Evolutionary conservation across 148 eudicot genomes (phyloP).

Genomic region (Selenicereus undatus): DNA sequence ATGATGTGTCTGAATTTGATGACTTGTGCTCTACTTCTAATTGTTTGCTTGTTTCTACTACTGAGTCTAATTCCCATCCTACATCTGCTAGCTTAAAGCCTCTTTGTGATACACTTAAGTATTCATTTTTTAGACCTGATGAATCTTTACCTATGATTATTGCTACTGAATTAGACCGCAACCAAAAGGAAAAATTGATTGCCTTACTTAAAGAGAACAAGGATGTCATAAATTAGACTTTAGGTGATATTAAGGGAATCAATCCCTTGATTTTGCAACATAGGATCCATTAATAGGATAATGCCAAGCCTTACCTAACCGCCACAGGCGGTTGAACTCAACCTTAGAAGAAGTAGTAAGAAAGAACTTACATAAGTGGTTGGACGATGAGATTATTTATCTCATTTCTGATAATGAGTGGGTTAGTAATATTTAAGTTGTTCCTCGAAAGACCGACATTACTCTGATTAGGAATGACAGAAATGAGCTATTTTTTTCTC

Average conservation of each 20-base stretch:
- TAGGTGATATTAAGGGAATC: background rate
- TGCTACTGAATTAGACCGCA: background rate
- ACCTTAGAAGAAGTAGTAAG: no score
- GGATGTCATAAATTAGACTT: background rate
- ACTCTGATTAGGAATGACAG: slow-evolving; percentile 9
- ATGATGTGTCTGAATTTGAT: no score
- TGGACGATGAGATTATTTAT: background rate
- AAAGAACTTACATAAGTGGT: background rate
- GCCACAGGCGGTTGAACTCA: background rate
- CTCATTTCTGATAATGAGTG: background rate
- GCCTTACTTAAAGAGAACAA: background rate
- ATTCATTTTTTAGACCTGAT: background rate
- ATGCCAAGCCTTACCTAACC: background rate
- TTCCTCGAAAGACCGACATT: slow-evolving; percentile 4
- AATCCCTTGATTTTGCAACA: background rate
- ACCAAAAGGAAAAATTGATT: background rate
- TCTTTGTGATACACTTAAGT: background rate
- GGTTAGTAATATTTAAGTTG: background rate
- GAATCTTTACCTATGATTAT: background rate
- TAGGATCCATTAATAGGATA: background rate
- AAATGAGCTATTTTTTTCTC: no score
- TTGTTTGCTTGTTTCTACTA: no score
- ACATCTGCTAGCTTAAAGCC: background rate
- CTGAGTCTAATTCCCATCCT: background rate
- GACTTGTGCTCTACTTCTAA: no score